These are phyloP conservation scores for Fusarium decemcellulare DNA, from an alignment of 2,329 filamentous ascomycete genomes.

Conservation along the genomic window DNA sequence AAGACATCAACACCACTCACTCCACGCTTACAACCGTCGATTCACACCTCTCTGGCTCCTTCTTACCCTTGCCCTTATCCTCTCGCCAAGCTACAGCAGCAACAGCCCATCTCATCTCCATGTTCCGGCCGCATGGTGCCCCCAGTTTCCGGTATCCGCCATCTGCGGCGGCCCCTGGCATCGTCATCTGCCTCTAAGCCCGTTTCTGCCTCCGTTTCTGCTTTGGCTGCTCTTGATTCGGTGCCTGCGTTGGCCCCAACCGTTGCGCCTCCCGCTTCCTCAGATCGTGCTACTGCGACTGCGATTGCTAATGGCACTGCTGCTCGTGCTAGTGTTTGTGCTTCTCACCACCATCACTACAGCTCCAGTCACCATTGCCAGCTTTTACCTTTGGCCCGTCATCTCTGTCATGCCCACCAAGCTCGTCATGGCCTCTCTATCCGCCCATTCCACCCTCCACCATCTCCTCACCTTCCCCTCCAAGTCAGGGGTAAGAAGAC, in stretches of 20 bases:
- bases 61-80: neutral
- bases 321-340: neutral
- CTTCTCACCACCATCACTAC: neutral
- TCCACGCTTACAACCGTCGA: neutral
- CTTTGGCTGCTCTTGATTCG: constrained; percentile 18
- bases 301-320: neutral
- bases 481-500: constrained; percentile 67
- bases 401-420: constrained; percentile 13
- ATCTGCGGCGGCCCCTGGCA: constrained; percentile 46
- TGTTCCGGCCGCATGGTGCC: constrained; percentile 46
- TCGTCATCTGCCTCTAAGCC: constrained; percentile 31
- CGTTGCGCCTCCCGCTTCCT: constrained; percentile 6
- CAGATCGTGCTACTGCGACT: constrained; percentile 14
- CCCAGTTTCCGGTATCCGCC: constrained; percentile 42
- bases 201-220: constrained; percentile 18
- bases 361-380: neutral
- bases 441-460: constrained; percentile 39
- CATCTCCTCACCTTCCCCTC: constrained; percentile 36
- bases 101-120: constrained; percentile 46
- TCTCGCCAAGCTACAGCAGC: neutral
- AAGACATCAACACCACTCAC: constrained; percentile 21
- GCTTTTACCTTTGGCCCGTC: constrained; percentile 3
- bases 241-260: constrained; percentile 16
- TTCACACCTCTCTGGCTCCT: neutral
- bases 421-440: constrained; percentile 26